These are phyloP conservation scores for Colletotrichum truncatum DNA, from an alignment of 2,329 filamentous ascomycete genomes.

Conservation along the genomic window DNA sequence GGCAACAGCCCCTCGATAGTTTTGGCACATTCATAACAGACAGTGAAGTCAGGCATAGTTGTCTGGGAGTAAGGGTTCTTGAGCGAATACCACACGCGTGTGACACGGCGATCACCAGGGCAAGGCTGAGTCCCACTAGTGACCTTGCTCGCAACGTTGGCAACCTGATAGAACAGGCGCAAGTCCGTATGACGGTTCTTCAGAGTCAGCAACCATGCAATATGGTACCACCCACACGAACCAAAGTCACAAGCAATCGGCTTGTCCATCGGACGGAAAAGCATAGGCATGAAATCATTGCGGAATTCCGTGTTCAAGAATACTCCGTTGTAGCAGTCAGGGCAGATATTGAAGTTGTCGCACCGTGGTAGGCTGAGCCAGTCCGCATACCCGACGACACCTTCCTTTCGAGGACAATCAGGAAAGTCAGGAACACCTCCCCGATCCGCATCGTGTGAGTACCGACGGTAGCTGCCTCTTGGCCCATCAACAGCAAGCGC, in stretches of 20 bases:
- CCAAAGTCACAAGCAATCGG: conserved; percentile 82
- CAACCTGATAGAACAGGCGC: conserved; percentile 74
- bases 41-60: conserved; percentile 75
- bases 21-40: conserved; percentile 79
- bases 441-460: conserved; percentile 60
- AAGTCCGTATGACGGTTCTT: conserved; percentile 75
- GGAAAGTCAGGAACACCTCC: conserved; percentile 62
- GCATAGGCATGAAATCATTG: conserved; percentile 70
- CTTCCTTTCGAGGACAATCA: conserved; percentile 73
- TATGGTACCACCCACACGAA: conserved; percentile 78
- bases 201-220: conserved; percentile 83
- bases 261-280: conserved; percentile 63
- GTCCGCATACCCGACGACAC: conserved; percentile 72
- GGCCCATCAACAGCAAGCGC: conserved; percentile 46
- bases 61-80: conserved; percentile 72
- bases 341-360: conserved; percentile 82
- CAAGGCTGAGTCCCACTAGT: conserved; percentile 59
- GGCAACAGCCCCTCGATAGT: conserved; percentile 80
- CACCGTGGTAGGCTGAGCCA: conserved; percentile 83
- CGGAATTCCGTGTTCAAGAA: conserved; percentile 76
- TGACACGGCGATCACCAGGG: conserved; percentile 61
- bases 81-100: conserved; percentile 80
- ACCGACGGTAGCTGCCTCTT: conserved; percentile 59
- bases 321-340: conserved; percentile 77
- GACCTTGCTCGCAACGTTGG: conserved; percentile 63